phyloP scores from a whole-genome alignment of 176 grass and related monocot genomes.

The Oryza nivara region DNA sequence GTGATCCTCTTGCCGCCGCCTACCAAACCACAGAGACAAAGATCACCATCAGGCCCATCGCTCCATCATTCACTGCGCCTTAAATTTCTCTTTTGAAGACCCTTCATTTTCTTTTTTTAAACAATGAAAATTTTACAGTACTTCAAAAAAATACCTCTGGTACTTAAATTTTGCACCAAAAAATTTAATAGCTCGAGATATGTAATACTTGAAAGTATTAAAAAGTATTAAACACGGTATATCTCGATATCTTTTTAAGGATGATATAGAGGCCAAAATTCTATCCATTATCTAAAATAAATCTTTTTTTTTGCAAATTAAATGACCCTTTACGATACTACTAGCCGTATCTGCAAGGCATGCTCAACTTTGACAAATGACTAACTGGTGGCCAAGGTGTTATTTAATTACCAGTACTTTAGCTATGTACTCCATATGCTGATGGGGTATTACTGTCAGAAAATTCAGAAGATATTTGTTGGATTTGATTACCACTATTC shows the following conservation, averaged over 20 bases:
- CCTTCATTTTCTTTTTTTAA: no score
- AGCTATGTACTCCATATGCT: background rate
- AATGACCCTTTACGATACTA: background rate
- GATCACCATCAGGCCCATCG: background rate
- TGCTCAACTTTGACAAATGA: background rate
- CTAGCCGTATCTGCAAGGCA: background rate
- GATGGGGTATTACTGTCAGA: background rate
- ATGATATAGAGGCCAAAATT: no score
- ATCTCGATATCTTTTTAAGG: no score
- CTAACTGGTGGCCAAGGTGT: background rate
- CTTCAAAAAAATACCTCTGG: no score
- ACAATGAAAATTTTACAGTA: no score
- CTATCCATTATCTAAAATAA: no score
- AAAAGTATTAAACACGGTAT: no score
- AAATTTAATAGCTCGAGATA: no score
- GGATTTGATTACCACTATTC: background rate
- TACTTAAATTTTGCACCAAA: no score
- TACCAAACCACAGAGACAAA: slow-evolving; percentile 7
- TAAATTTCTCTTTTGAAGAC: background rate
- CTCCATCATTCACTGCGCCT: background rate
- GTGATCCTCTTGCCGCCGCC: slow-evolving; percentile 89
- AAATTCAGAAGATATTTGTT: background rate
- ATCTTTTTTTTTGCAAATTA: background rate
- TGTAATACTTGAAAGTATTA: no score
- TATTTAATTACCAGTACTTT: background rate